Base-by-base conservation (phyloP, 306 rosid genomes). In the Cicer judaicum region DNA sequence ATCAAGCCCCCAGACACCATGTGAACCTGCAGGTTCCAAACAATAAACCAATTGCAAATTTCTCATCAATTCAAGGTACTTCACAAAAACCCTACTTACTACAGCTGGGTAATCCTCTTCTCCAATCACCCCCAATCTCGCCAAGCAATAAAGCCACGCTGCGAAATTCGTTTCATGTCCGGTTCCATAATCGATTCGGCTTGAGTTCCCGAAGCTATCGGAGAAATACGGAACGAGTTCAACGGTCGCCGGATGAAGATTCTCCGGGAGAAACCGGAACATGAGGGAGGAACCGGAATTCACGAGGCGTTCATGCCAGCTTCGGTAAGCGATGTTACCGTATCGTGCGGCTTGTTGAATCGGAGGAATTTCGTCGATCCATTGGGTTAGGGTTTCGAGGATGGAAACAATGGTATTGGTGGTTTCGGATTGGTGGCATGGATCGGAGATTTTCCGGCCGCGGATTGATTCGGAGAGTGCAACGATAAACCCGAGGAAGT, bases 1-100 rank as follows among this genome's bases (percentile, higher is more conserved):
- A 49, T 94, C 99, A 3, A 94, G 96, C 4, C 99, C 99, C 99
- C 99, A 94, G 14, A 94, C 99, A 7, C 99, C 99, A 64, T 94
- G 99, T 0, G 99, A 94, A 41, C 99, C 99, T 0, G 99, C 99
- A 11, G 99, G 99, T 64, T 95, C 99, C 77, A 95, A 72, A 71
- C 77, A 82, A 71, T 95, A 95, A 73, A 84, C 87, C 77, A 81
- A 61, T 80, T 95, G 99, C 85, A 95, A 79, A 72, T 90, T 92
- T 83, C 99, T 87, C 99, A 92, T 95, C 77, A 95, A 9, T 2
- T 90, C 99, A 34, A 95, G 67, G 69, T 95, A 95, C 83, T 82
- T 90, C 7, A 89, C 88, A 18, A 95, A 90, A 21, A 90, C 91
- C 41, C 96, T 86, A 0, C 89, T 73, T 29, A 94, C 95, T 7